phyloP scores from a whole-genome alignment of 176 grass and related monocot species.

The Avena eriantha region DNA sequence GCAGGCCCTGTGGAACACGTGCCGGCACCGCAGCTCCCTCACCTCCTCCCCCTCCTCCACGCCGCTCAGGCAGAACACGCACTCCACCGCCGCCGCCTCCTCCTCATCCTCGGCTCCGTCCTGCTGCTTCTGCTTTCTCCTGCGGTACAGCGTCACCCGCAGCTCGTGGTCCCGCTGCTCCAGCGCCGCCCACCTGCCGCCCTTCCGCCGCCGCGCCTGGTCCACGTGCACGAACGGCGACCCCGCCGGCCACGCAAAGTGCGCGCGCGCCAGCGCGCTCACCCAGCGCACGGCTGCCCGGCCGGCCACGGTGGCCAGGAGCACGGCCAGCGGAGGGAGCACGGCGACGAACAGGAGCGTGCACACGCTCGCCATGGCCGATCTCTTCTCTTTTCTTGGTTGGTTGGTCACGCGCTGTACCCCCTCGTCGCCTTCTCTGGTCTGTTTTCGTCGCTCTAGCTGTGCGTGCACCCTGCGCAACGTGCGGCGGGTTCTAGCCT shows the following conservation, averaged over 20 bases:
- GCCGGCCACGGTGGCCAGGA: background rate
- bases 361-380: background rate
- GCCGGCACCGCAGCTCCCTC: conserved; percentile 60
- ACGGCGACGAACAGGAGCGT: background rate
- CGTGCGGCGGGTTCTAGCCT: background rate
- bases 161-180: conserved; percentile 39
- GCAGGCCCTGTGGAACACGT: conserved; percentile 68
- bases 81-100: conserved; percentile 19
- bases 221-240: conserved; percentile 36
- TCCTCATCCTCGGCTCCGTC: background rate
- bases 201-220: background rate
- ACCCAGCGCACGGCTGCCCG: background rate
- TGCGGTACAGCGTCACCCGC: conserved; percentile 39
- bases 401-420: background rate
- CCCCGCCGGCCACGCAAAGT: conserved; percentile 43
- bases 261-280: conserved; percentile 12
- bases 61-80: conserved; percentile 63
- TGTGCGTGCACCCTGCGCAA: background rate
- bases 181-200: background rate
- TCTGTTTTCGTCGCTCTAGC: background rate
- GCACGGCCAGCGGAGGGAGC: background rate
- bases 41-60: conserved; percentile 71
- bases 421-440: too few relatives aligned
- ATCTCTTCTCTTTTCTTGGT: background rate
- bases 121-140: too few relatives aligned